Percentiles rank a stretch among this genome's conserved stretches.
Evolutionary conservation across 2,329 filamentous ascomycete species (phyloP).

Genomic region (Proliferodiscus dingleyae): DNA sequence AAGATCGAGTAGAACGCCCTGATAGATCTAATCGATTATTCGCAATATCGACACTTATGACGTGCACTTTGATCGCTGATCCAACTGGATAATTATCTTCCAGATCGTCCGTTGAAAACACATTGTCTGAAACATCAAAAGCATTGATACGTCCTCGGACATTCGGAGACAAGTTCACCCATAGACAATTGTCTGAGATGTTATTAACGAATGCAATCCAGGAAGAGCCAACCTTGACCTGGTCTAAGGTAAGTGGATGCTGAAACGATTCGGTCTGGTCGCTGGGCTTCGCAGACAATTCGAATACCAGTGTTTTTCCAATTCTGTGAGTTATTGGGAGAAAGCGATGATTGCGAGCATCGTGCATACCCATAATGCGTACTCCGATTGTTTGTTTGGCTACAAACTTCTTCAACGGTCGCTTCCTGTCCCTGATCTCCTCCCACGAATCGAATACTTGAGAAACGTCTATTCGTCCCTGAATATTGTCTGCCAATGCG

Average conservation of each 20-base stretch:
- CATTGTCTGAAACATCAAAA: conserved; percentile 82
- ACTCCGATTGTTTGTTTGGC: conserved; percentile 67
- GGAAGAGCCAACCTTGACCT: conserved; percentile 65
- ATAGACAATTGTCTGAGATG: conserved; percentile 70
- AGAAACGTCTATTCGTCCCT: conserved; percentile 89
- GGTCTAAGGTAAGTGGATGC: conserved; percentile 63
- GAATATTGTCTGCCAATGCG: conserved; percentile 76
- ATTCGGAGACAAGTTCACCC: conserved; percentile 86
- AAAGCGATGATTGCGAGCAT: conserved; percentile 85
- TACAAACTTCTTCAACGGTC: conserved; percentile 71
- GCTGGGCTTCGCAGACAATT: conserved; percentile 76
- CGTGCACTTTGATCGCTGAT: conserved; percentile 77
- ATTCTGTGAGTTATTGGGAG: conserved; percentile 84
- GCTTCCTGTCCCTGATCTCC: conserved; percentile 76
- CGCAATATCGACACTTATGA: conserved; percentile 66
- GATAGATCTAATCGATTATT: conserved; percentile 79
- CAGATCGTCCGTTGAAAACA: conserved; percentile 72
- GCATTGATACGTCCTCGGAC: conserved; percentile 78
- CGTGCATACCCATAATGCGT: conserved; percentile 79
- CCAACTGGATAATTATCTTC: conserved; percentile 80
- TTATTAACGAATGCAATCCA: conserved; percentile 91
- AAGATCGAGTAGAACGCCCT: conserved; percentile 58
- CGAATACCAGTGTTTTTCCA: conserved; percentile 73
- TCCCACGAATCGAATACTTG: conserved; percentile 87
- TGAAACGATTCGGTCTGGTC: conserved; percentile 47